Conservation (phyloP, 345 rosid genomes). For the Rhizophora mangle region DNA sequence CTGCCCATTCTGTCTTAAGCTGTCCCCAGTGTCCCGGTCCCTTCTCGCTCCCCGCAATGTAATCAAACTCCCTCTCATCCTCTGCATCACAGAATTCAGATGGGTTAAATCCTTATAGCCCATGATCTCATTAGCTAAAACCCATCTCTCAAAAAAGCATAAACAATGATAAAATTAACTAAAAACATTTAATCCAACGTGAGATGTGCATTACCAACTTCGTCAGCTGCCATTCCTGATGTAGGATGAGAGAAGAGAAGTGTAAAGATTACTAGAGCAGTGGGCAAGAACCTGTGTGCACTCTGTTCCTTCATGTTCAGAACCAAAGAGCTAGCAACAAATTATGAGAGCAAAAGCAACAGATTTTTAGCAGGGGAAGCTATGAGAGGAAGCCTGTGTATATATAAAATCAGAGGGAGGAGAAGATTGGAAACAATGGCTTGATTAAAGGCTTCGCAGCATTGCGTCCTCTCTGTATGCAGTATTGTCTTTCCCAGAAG, state of each 20-base stretch:
- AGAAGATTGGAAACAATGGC: neutral
- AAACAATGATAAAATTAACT: neutral
- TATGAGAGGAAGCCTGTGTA: neutral
- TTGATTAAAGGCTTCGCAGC: too few species aligned
- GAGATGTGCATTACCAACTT: slow-evolving; percentile 32
- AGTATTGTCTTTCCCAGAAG: too few species aligned
- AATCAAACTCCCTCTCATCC: slow-evolving; percentile 58
- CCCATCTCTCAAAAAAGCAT: too few species aligned
- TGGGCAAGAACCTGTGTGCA: neutral
- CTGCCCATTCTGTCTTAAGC: slow-evolving; percentile 21
- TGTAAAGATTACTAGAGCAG: neutral
- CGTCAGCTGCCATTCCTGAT: slow-evolving; percentile 23
- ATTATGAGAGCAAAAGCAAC: too few species aligned
- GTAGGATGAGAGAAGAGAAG: slow-evolving; percentile 10
- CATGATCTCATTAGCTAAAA: too few species aligned
- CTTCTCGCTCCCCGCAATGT: slow-evolving; percentile 35
- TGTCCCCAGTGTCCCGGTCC: slow-evolving; percentile 52
- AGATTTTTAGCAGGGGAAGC: neutral
- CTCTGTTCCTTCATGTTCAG: slow-evolving; percentile 6
- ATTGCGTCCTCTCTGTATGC: too few species aligned
- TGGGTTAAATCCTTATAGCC: slow-evolving; percentile 9
- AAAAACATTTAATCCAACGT: neutral
- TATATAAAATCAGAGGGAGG: too few species aligned
- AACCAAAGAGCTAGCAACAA: neutral
- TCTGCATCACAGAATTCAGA: slow-evolving; percentile 30